Evolutionary conservation across 23 red algal genomes (phyloP), one percentile per base, ranked within the genome.

Genomic region (Gracilaria gracilis): DNA sequence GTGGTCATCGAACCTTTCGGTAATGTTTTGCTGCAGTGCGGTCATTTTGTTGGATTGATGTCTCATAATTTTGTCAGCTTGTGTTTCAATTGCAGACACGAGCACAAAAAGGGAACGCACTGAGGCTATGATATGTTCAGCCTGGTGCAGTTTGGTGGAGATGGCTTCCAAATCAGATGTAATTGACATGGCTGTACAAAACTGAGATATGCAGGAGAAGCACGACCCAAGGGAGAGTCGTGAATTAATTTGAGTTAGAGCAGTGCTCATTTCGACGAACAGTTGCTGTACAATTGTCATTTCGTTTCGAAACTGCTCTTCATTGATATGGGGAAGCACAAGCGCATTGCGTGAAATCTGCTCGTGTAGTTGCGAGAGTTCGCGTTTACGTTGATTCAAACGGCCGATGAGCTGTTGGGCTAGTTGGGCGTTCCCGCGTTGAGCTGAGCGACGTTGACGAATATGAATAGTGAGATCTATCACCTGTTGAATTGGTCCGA

Each of bases 51-150:
- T 21, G 1, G 62, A 67, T 31, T 67, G 62, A 67, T 67, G 62
- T 67, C 62, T 67, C 27, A 67, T 67, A 67, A 67, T 67, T 15
- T 67, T 36, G 62, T 67, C 62, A 33, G 62, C 32, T 34, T 36
- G 11, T 36, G 62, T 67, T 67, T 32, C 62, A 3, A 67, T 67
- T 29, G 62, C 20, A 67, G 62, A 32, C 24, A 32, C 62, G 16
- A 67, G 62, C 62, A 67, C 62, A 67, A 67, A 67, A 14, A 67
- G 62, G 25, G 62, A 67, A 67, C 62, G 62, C 16, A 67, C 62
- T 2, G 62, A 67, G 62, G 32, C 32, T 67, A 67, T 67, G 62
- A 67, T 67, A 2, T 67, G 62, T 33, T 67, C 62, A 9, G 62
- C 62, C 32, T 67, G 62, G 25, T 19, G 2, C 25, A 67, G 62